These are phyloP conservation scores for Podaxis sp. DNA, from an alignment of 768 basidiomycete genomes.

Conservation along the genomic window DNA sequence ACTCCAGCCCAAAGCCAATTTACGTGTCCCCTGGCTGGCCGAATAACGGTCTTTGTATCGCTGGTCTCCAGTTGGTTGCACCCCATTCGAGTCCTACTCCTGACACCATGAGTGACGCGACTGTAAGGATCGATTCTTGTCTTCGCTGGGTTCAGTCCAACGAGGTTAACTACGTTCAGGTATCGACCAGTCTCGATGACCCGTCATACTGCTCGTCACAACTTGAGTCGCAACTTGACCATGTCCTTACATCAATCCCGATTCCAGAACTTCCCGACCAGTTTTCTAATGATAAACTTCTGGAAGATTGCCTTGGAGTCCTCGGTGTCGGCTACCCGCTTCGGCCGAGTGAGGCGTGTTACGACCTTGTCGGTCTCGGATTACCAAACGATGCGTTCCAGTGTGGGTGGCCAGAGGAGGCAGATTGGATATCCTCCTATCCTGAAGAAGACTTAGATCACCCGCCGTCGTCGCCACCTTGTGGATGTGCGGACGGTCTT, in stretches of 20 bases:
- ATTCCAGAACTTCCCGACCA: neutral
- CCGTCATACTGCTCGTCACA: neutral
- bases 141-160: neutral
- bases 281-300: neutral
- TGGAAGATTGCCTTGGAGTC: slow-evolving; percentile 6
- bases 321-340: slow-evolving; percentile 5
- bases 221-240: neutral
- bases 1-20: neutral
- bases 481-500: too few relatives aligned
- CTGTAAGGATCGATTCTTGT: neutral
- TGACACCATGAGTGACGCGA: neutral
- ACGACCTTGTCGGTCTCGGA: slow-evolving; percentile 2
- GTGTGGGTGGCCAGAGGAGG: neutral
- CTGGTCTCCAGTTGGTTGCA: neutral
- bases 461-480: neutral
- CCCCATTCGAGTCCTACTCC: neutral
- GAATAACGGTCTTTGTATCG: slow-evolving; percentile 2
- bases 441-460: neutral
- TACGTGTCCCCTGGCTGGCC: neutral
- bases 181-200: neutral
- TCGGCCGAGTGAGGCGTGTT: slow-evolving; percentile 1
- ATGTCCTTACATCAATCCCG: neutral
- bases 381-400: neutral
- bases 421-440: neutral
- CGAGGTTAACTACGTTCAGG: neutral